Conservation (phyloP, 352 stramenopile genomes). For the Globisporangium spinosum region DNA sequence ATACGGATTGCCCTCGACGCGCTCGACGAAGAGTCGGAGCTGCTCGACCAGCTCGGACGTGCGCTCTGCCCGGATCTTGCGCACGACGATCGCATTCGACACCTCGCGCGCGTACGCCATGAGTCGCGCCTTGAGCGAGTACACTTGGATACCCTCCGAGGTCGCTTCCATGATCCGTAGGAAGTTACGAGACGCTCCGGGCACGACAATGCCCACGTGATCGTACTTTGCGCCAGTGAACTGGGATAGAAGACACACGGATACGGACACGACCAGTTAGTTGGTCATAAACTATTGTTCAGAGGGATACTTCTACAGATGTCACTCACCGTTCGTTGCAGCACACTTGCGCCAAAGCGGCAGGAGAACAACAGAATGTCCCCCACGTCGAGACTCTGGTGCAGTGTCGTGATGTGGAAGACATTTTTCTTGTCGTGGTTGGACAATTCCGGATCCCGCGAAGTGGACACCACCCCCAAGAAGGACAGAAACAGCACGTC, state of each 20-base stretch:
- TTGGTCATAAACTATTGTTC: not conserved
- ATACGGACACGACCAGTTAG: not conserved
- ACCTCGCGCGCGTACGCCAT: constrained; percentile 81
- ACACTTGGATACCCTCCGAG: constrained; percentile 74
- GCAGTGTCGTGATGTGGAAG: constrained; percentile 70
- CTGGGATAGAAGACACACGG: constrained; percentile 21
- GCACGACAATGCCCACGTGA: constrained; percentile 78
- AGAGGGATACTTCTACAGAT: not conserved
- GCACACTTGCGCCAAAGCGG: constrained; percentile 67
- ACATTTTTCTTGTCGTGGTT: constrained; percentile 64
- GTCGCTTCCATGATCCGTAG: constrained; percentile 81
- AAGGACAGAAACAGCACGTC: constrained; percentile 78
- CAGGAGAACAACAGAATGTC: constrained; percentile 85
- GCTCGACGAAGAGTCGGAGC: constrained; percentile 51
- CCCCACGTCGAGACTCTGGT: constrained; percentile 61
- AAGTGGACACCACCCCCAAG: constrained; percentile 66
- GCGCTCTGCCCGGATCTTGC: constrained; percentile 44
- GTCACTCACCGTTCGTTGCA: constrained; percentile 64
- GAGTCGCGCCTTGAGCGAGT: constrained; percentile 69
- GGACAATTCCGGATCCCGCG: constrained; percentile 55
- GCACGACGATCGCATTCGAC: constrained; percentile 76
- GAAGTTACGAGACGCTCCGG: constrained; percentile 48
- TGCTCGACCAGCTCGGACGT: constrained; percentile 36
- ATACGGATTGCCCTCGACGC: constrained; percentile 80
- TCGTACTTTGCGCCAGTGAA: constrained; percentile 78